A percentile compares a stretch with the other conserved stretches of the same genome.
These are phyloP conservation scores for Nicotiana paniculata DNA, from an alignment of 257 asterid genomes.

Conservation along the genomic window DNA sequence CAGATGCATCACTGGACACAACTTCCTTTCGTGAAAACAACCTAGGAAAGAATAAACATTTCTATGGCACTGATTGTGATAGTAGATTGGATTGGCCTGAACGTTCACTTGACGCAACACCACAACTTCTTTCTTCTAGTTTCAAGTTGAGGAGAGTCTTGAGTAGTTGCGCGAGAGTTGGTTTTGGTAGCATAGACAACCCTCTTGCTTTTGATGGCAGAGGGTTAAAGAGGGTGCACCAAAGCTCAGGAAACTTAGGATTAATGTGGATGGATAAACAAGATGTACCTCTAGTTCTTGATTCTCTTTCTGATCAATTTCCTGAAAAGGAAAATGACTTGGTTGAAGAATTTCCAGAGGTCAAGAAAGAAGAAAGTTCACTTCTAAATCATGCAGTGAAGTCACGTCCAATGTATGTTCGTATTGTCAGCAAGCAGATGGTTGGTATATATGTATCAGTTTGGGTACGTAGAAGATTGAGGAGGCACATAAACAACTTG, in stretches of 20 bases:
- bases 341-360: constrained; percentile 29
- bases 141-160: constrained; percentile 51
- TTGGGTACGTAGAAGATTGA: constrained; percentile 72
- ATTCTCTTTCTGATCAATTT: constrained; percentile 34
- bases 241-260: constrained; percentile 60
- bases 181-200: constrained; percentile 24
- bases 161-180: constrained; percentile 57
- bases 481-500: constrained; percentile 81
- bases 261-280: constrained; percentile 37
- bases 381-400: constrained; percentile 15
- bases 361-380: constrained; percentile 11
- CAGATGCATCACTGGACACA: constrained; percentile 18
- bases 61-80: constrained; percentile 22
- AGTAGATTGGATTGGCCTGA: constrained; percentile 82
- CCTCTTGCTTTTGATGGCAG: constrained; percentile 18
- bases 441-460: constrained; percentile 91
- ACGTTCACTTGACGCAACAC: constrained; percentile 54
- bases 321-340: constrained; percentile 56
- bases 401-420: constrained; percentile 43
- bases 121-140: constrained; percentile 45
- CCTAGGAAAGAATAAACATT: constrained; percentile 16
- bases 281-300: constrained; percentile 36
- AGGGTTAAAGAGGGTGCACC: constrained; percentile 52
- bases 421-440: constrained; percentile 96
- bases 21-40: constrained; percentile 11